Conservation (phyloP, 1,139 yeast genomes). For the Barnettozyma hawaiiensis region DNA sequence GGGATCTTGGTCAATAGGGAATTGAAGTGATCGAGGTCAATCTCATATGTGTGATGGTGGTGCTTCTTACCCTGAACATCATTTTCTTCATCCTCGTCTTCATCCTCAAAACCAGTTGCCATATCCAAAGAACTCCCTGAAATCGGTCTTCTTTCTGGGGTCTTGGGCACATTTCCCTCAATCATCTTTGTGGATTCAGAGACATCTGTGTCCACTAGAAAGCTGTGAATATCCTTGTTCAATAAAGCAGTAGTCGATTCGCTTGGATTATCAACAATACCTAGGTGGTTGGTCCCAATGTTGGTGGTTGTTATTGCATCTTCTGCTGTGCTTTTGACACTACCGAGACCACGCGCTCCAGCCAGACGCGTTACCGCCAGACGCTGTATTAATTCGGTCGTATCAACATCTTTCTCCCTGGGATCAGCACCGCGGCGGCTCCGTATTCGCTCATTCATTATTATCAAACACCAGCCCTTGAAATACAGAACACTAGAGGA, state of each 20-base stretch:
- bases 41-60: not conserved
- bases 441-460: conserved; percentile 7
- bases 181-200: conserved; percentile 23
- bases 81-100: not conserved
- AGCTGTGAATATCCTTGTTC: conserved; percentile 12
- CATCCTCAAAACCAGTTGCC: conserved; percentile 1
- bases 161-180: conserved; percentile 10
- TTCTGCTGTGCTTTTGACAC: too few relatives aligned
- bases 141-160: conserved; percentile 19
- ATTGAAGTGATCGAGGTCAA: conserved; percentile 14
- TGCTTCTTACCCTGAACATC: too few relatives aligned
- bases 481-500: too few relatives aligned
- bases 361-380: conserved; percentile 3
- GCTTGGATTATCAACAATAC: not conserved
- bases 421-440: conserved; percentile 2
- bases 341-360: too few relatives aligned
- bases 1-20: conserved; percentile 12
- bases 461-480: too few relatives aligned
- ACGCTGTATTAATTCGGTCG: conserved; percentile 6
- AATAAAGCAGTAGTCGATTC: conserved; percentile 11
- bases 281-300: not conserved
- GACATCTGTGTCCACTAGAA: conserved; percentile 6
- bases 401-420: conserved; percentile 1
- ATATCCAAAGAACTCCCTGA: conserved; percentile 22
- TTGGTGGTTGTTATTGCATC: not conserved